Percentiles rank a stretch among this genome's conserved stretches.
These are phyloP conservation scores for Penicillium olsonii DNA, from an alignment of 2,329 filamentous ascomycete genomes.

Conservation along the genomic window DNA sequence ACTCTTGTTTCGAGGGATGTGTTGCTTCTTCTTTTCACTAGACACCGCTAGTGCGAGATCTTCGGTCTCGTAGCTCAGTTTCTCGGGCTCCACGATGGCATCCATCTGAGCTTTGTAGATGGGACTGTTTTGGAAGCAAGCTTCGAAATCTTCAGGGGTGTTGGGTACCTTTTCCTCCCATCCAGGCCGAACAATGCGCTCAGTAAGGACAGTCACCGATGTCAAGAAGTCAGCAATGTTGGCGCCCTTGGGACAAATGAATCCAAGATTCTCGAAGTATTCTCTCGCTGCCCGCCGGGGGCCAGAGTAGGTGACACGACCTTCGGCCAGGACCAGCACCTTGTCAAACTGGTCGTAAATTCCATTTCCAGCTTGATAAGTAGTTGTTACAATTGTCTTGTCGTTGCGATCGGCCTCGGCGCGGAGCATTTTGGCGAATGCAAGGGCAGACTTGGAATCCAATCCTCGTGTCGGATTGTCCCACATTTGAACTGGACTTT, in stretches of 20 bases:
- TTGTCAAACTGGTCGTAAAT: constrained; percentile 72
- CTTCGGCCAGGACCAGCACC: constrained; percentile 65
- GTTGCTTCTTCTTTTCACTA: constrained; percentile 33
- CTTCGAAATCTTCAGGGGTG: constrained; percentile 47
- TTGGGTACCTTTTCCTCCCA: constrained; percentile 34
- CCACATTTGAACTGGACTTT: constrained; percentile 61
- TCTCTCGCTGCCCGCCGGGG: constrained; percentile 56
- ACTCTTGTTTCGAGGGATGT: constrained; percentile 32
- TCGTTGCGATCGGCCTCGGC: constrained; percentile 62
- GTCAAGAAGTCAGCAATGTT: constrained; percentile 68
- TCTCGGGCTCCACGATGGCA: constrained; percentile 42
- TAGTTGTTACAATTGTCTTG: constrained; percentile 61
- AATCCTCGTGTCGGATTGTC: constrained; percentile 67
- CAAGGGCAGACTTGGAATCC: constrained; percentile 64
- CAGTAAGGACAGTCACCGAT: constrained; percentile 60
- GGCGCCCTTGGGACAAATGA: constrained; percentile 61
- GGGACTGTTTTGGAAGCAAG: constrained; percentile 52
- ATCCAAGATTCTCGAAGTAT: constrained; percentile 67
- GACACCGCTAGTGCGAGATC: constrained; percentile 31
- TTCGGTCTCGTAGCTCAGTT: constrained; percentile 31
- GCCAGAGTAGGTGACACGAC: constrained; percentile 66
- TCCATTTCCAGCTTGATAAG: constrained; percentile 69
- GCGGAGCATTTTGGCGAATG: constrained; percentile 60
- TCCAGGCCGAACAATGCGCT: constrained; percentile 42
- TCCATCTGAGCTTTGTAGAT: constrained; percentile 55